Base-by-base conservation (phyloP, 805 yeast genomes). In the Starmerella lactis-condensi region DNA sequence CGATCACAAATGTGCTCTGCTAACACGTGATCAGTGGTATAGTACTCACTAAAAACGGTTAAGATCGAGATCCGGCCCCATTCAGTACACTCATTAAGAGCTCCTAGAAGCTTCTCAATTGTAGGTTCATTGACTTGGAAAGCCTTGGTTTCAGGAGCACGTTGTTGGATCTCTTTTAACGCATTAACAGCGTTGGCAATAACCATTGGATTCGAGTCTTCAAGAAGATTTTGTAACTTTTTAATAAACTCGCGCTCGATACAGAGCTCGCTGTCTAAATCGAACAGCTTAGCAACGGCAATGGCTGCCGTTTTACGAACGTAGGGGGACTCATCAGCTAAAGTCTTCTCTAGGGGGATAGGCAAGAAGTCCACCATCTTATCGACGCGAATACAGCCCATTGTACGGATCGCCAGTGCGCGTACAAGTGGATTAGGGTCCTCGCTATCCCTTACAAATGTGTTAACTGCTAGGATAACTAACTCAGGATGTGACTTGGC, bases 261-360 rank as follows among this genome's bases (percentile, higher is more conserved):
- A 47, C 94, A 81, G 54, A 78, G 62, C 30, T 68, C 67, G 17
- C 83, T 69, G 46, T 77, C 75, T 47, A 85, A 60, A 46, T 85
- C 95, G 50, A 76, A 89, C 49, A 89, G 60, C 56, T 89, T 89
- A 26, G 95, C 95, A 30, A 89, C 96, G 54, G 96, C 81, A 25
- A 89, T 75, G 4, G 93, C 95, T 0, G 98, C 98, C 1, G 98
- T 89, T 48, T 91, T 89, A 40, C 99, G 65, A 30, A 89, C 99
- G 50, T 89, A 89, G 2, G 99, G 96, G 50, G 83, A 83, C 48
- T 83, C 95, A 56, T 89, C 98, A 36, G 62, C 64, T 44, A 89
- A 59, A 1, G 96, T 83, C 45, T 77, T 66, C 40, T 73, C 72
- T 41, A 89, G 60, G 1, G 98, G 98, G 14, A 75, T 72, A 40